Evolutionary conservation across 2,329 filamentous ascomycete genomes (phyloP).

Genomic region (Diaporthe humulicola): DNA sequence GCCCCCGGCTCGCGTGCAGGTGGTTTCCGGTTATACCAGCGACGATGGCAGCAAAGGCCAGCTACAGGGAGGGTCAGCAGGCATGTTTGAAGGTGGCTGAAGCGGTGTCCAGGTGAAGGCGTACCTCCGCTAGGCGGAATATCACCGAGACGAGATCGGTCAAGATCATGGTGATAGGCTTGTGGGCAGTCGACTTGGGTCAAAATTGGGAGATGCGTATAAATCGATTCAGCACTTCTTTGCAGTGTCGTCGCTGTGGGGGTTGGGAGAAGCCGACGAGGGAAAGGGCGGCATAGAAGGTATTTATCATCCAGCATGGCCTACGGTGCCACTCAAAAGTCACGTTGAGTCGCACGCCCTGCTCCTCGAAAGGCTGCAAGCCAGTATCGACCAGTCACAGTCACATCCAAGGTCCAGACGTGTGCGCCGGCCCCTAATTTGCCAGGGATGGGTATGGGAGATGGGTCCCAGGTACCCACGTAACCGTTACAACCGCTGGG

Average conservation of each 20-base stretch:
- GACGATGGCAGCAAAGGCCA: slow-evolving; percentile 80
- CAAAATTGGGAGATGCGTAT: neutral
- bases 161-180: slow-evolving; percentile 59
- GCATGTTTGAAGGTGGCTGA: neutral
- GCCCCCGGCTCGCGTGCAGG: slow-evolving; percentile 63
- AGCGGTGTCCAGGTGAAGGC: neutral
- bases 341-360: slow-evolving; percentile 12
- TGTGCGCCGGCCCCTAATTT: neutral
- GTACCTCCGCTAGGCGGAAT: slow-evolving; percentile 64
- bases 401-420: slow-evolving; percentile 20
- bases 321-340: neutral
- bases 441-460: neutral
- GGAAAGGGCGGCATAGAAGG: neutral
- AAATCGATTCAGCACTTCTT: neutral
- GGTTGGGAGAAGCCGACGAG: neutral
- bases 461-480: neutral
- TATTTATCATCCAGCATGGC: slow-evolving; percentile 22
- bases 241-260: neutral
- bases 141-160: slow-evolving; percentile 68
- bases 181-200: neutral
- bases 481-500: slow-evolving; percentile 1
- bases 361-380: neutral
- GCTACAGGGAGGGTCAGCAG: slow-evolving; percentile 52
- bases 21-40: slow-evolving; percentile 76
- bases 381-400: slow-evolving; percentile 21